phyloP scores from a whole-genome alignment of 108 stramenopile species.

The Epithemia pelagica region DNA sequence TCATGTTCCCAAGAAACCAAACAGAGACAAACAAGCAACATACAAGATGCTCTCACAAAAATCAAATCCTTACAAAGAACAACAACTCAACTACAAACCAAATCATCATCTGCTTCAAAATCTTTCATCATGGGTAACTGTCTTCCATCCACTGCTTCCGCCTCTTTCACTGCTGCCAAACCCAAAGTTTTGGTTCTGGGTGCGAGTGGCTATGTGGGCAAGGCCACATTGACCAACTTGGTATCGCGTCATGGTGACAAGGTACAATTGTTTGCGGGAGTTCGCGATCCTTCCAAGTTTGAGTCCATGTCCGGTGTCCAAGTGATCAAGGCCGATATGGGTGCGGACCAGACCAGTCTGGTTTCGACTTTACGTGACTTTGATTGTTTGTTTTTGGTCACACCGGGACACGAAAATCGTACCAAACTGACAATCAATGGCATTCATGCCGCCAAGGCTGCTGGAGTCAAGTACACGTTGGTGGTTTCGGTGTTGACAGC shows the following conservation, averaged over 20 bases:
- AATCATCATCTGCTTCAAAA: too few relatives aligned
- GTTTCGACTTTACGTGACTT: not conserved
- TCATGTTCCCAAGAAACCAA: too few relatives aligned
- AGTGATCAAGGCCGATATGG: not conserved
- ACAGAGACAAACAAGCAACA: too few relatives aligned
- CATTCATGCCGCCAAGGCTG: not conserved
- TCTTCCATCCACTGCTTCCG: too few relatives aligned
- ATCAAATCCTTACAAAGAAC: too few relatives aligned
- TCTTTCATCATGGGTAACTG: too few relatives aligned
- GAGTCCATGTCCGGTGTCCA: not conserved
- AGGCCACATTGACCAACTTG: not conserved
- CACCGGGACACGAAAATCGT: not conserved
- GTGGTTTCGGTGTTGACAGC: not conserved
- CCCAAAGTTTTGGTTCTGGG: too few relatives aligned
- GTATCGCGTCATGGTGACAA: not conserved
- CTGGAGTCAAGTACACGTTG: not conserved
- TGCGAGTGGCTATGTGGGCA: conserved; percentile 7
- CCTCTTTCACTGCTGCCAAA: too few relatives aligned
- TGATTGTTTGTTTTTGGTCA: not conserved
- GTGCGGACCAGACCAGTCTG: not conserved
- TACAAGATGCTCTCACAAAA: too few relatives aligned
- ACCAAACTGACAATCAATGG: not conserved
- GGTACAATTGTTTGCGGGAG: not conserved
- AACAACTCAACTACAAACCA: too few relatives aligned
- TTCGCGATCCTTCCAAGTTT: not conserved